A percentile compares a stretch with the other conserved stretches of the same genome.
These are phyloP conservation scores for Fusarium cicatricum DNA, from an alignment of 2,329 filamentous ascomycete species.

Conservation along the genomic window DNA sequence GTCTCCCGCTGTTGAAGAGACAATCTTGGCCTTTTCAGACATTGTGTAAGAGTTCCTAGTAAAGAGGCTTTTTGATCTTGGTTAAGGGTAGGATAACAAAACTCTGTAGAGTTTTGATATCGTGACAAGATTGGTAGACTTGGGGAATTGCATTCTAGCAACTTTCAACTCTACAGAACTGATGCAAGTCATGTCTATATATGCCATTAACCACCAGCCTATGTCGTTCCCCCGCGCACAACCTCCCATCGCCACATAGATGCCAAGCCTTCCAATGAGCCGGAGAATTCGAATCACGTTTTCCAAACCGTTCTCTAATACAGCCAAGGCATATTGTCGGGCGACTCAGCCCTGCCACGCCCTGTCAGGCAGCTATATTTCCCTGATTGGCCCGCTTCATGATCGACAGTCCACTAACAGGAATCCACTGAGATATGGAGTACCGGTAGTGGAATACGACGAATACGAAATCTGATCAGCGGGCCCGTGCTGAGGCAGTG, in stretches of 20 bases:
- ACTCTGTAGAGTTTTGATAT: no score
- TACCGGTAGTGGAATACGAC: constrained; percentile 44
- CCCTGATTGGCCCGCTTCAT: constrained; percentile 21
- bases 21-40: constrained; percentile 6
- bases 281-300: constrained; percentile 29
- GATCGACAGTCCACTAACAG: constrained; percentile 15
- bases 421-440: no score
- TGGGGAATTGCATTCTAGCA: neutral
- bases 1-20: constrained; percentile 9
- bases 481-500: constrained; percentile 27
- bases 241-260: neutral
- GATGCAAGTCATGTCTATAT: constrained; percentile 13
- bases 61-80: no score
- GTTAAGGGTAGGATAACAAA: no score
- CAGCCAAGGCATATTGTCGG: constrained; percentile 14
- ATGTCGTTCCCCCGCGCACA: neutral
- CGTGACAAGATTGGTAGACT: no score
- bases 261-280: neutral
- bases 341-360: constrained; percentile 28
- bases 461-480: constrained; percentile 42
- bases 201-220: neutral
- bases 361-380: neutral
- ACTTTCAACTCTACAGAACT: neutral
- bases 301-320: neutral
- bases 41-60: constrained; percentile 1